These are phyloP conservation scores for Tieghemostelium lacteum DNA, from an alignment of 78 protist genomes.

Conservation along the genomic window DNA sequence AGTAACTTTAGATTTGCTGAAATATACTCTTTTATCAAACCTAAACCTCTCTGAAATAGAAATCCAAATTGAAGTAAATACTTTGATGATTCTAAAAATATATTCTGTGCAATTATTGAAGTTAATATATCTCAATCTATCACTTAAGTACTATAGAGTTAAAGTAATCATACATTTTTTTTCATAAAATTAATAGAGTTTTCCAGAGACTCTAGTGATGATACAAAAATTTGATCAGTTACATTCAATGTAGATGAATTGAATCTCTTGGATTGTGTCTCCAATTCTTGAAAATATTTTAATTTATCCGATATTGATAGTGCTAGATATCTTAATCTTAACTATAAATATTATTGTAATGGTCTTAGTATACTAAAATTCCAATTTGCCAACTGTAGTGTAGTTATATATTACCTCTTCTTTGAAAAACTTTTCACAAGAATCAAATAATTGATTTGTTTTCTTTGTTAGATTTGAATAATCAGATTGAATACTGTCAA, in stretches of 20 bases:
- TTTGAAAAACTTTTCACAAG: constrained; percentile 78
- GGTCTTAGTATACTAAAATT: no score
- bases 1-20: constrained; percentile 34
- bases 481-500: constrained; percentile 54
- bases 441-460: constrained; percentile 65
- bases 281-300: constrained; percentile 58
- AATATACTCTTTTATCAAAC: constrained; percentile 66
- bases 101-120: not conserved
- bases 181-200: constrained; percentile 76
- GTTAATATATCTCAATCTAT: no score
- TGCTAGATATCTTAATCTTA: constrained; percentile 69
- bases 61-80: constrained; percentile 57
- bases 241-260: constrained; percentile 33
- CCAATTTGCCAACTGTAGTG: not conserved
- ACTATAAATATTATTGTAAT: not conserved
- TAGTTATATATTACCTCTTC: constrained; percentile 58
- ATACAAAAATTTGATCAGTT: constrained; percentile 42
- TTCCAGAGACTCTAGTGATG: constrained; percentile 43
- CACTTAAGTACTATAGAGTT: not conserved
- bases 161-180: constrained; percentile 37
- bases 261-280: constrained; percentile 43
- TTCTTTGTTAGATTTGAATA: constrained; percentile 63
- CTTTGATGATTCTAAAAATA: constrained; percentile 36
- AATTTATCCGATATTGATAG: constrained; percentile 67
- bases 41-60: constrained; percentile 40